A percentile compares a stretch with the other conserved stretches of the same genome.
These are phyloP conservation scores for Rhodotorula sp. DNA, from an alignment of 1,284 basidiomycete genomes.

Conservation along the genomic window DNA sequence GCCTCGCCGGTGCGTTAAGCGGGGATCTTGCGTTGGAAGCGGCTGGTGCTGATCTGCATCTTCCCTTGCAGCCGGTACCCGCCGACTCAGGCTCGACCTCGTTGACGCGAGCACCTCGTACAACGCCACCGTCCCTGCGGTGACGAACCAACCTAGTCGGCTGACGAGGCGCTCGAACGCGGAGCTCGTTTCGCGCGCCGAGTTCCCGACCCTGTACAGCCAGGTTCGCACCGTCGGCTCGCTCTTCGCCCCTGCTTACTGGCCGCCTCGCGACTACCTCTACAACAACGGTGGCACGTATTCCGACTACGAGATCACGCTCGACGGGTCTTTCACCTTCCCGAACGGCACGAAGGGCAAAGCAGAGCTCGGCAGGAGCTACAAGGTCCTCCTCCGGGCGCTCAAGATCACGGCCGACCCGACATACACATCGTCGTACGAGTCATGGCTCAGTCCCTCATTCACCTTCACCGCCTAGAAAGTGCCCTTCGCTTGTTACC, in stretches of 20 bases:
- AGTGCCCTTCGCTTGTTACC: neutral
- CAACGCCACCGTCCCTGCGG: conserved; percentile 21
- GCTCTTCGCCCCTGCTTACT: conserved; percentile 13
- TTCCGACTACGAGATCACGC: conserved; percentile 23
- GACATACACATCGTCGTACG: conserved; percentile 20
- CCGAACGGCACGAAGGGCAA: conserved; percentile 2
- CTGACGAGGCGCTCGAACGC: conserved; percentile 18
- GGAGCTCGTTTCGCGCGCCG: conserved; percentile 7
- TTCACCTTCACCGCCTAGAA: neutral
- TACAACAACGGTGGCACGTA: conserved; percentile 10
- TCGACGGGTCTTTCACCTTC: conserved; percentile 25
- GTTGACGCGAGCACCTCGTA: conserved; percentile 29
- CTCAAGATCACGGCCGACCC: conserved; percentile 37
- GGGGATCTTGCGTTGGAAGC: neutral
- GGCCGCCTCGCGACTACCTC: conserved; percentile 29
- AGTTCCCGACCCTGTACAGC: conserved; percentile 14
- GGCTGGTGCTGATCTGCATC: neutral
- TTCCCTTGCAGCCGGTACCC: conserved; percentile 18
- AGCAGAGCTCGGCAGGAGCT: conserved; percentile 12
- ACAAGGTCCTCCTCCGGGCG: conserved; percentile 35
- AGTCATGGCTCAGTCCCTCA: conserved; percentile 33
- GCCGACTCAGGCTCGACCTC: conserved; percentile 26
- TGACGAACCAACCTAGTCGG: conserved; percentile 18
- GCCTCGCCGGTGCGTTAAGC: conserved; percentile 16
- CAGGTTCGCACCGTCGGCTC: conserved; percentile 20